Base-by-base conservation (phyloP, 2,329 filamentous ascomycete species). In the Penicillium sp. region DNA sequence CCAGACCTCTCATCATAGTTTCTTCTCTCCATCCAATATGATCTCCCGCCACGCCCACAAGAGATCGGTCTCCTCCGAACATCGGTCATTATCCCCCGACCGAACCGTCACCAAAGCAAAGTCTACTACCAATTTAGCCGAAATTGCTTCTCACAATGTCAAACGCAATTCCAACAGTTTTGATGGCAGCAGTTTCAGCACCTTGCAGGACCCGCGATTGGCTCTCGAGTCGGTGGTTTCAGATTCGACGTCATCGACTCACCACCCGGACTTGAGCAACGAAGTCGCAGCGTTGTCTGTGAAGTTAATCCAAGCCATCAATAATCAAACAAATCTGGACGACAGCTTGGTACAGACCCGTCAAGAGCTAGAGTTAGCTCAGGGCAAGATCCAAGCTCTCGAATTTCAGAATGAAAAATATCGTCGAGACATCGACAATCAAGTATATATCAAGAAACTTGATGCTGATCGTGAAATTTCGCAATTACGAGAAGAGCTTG, bases 251-350 rank as follows among this genome's bases (percentile, higher is more conserved):
- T 71, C 73, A 26, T 66, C 67, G 32, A 66, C 70, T 7, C 75
- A 74, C 59, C 81, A 85, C 62, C 83, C 82, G 18, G 84, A 87
- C 63, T 69, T 87, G 40, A 86, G 82, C 69, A 80, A 80, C 61
- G 94, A 97, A 74, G 90, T 99, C 27, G 90, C 93, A 7, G 86
- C 90, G 7, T 79, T 99, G 30, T 97, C 91, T 75, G 93, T 91
- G 45, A 99, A 99, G 74, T 85, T 99, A 59, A 93, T 99, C 65
- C 93, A 94, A 68, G 93, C 94, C 41, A 97, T 99, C 75, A 99
- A 99, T 70, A 89, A 96, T 72, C 92, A 97, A 74, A 97, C 92
- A 7, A 87, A 84, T 19, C 82, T 99, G 41, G 94, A 97, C 73
- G 94, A 99, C 72, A 89, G 85, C 10, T 79, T 99, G 16, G 88